Evolutionary conservation across 73 alveolate genomes (phyloP), one percentile per base, ranked within the genome.

Genomic region (Stentor coeruleus): DNA sequence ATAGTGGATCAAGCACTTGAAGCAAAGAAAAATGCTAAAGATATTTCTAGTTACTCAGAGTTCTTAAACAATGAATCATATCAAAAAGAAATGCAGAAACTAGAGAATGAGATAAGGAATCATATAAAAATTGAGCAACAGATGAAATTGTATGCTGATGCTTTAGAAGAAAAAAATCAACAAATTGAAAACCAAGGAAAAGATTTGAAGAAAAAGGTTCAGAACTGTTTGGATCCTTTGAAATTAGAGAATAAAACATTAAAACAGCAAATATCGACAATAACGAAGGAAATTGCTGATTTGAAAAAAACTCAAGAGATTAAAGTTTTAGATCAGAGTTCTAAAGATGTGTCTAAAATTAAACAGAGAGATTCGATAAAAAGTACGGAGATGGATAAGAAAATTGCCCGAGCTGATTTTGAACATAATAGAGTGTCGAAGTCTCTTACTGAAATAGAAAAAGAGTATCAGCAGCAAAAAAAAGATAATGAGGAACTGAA

Each of bases 61-160:
- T 49, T 49, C 20, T 49, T 49, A 49, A 49, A 49, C 20, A 20
- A 49, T 20, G 66, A 49, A 20, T 49, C 66, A 49, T 49, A 49
- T 20, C 66, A 49, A 49, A 49, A 49, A 49, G 66, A 49, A 49
- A 49, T 49, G 66, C 66, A 49, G 20, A 49, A 49, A 49, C 66
- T 49, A 11, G 66, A 49, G 20, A 49, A 49, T 49, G 66, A 49
- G 20, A 49, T 49, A 6, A 49, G 66, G 20, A 49, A 49, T 49
- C 66, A 49, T 49, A 49, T 49, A 49, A 49, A 49, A 49, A 49
- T 49, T 20, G 66, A 49, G 20, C 66, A 49, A 20, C 66, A 49
- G 66, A 49, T 49, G 66, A 49, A 49, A 49, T 20, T 49, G 6
- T 49, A 49, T 20, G 6, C 66, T 11, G 66, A 49, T 49, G 66